These are phyloP conservation scores for Neurospora hispaniola DNA, from an alignment of 495 filamentous ascomycete genomes.

Conservation along the genomic window DNA sequence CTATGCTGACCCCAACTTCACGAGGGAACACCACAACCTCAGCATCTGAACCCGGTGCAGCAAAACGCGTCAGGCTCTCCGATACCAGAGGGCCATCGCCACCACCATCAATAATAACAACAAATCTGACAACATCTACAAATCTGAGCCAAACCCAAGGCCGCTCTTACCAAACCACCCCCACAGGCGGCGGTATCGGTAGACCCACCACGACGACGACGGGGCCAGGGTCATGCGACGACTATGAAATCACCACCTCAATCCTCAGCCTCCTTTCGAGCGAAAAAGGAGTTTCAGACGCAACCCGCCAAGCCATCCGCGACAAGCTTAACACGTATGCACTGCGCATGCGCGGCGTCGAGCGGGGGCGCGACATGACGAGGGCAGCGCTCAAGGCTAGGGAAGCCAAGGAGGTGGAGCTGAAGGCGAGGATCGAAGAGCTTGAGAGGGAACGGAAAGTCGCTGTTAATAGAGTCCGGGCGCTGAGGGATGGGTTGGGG, in stretches of 20 bases:
- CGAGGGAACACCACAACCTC: not conserved
- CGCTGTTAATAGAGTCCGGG: slow-evolving; percentile 21
- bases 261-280: slow-evolving; percentile 41
- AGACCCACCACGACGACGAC: not conserved
- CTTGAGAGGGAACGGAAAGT: slow-evolving; percentile 43
- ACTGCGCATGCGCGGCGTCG: slow-evolving; percentile 44
- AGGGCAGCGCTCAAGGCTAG: slow-evolving; percentile 50
- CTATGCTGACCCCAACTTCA: slow-evolving; percentile 1
- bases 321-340: slow-evolving; percentile 45
- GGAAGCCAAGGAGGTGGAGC: slow-evolving; percentile 45
- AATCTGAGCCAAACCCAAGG: not conserved
- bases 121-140: not conserved
- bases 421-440: slow-evolving; percentile 35
- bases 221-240: slow-evolving; percentile 9
- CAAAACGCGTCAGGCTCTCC: slow-evolving; percentile 3
- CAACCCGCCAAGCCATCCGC: slow-evolving; percentile 32
- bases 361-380: slow-evolving; percentile 51
- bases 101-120: slow-evolving; percentile 4
- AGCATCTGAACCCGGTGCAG: not conserved
- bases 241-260: slow-evolving; percentile 41
- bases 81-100: slow-evolving; percentile 23
- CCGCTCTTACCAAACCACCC: not conserved
- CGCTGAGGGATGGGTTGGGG: slow-evolving; percentile 10
- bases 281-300: slow-evolving; percentile 28
- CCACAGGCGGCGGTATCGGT: not conserved